Conservation (phyloP, 2,329 filamentous ascomycete species). For the Phoma sp. region DNA sequence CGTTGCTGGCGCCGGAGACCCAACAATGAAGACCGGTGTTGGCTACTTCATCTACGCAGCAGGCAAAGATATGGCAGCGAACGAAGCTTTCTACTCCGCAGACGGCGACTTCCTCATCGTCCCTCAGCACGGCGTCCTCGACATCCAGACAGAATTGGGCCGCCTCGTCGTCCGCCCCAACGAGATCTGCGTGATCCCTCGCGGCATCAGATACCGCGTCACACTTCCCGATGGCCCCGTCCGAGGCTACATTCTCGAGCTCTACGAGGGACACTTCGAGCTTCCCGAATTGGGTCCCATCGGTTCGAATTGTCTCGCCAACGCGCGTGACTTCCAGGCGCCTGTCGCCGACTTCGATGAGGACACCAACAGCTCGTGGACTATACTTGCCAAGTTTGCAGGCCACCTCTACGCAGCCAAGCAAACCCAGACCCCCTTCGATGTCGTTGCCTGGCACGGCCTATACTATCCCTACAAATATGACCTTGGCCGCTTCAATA, state of each 20-base stretch:
- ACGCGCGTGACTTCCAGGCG: conserved; percentile 69
- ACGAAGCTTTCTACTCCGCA: conserved; percentile 81
- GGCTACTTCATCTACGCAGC: conserved; percentile 84
- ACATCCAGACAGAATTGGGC: conserved; percentile 74
- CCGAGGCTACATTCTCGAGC: conserved; percentile 71
- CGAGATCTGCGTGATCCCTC: conserved; percentile 72
- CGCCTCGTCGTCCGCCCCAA: conserved; percentile 69
- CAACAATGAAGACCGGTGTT: conserved; percentile 78
- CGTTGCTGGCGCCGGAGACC: conserved; percentile 80
- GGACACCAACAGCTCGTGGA: conserved; percentile 63
- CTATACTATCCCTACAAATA: conserved; percentile 69
- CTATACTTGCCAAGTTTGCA: conserved; percentile 67
- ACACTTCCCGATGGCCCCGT: conserved; percentile 65
- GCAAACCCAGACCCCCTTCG: conserved; percentile 72
- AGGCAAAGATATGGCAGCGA: conserved; percentile 77
- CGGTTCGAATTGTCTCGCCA: conserved; percentile 71
- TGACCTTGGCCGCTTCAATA: conserved; percentile 65
- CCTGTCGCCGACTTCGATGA: conserved; percentile 67
- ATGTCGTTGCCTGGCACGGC: conserved; percentile 77
- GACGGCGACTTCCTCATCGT: conserved; percentile 74
- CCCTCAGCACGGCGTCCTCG: conserved; percentile 68
- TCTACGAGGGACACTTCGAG: conserved; percentile 70
- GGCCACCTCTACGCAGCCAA: conserved; percentile 67
- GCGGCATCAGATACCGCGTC: conserved; percentile 71
- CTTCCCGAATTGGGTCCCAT: conserved; percentile 73